Evolutionary conservation across 176 grass and related monocot genomes (phyloP).

Genomic region (Stipa capillata): DNA sequence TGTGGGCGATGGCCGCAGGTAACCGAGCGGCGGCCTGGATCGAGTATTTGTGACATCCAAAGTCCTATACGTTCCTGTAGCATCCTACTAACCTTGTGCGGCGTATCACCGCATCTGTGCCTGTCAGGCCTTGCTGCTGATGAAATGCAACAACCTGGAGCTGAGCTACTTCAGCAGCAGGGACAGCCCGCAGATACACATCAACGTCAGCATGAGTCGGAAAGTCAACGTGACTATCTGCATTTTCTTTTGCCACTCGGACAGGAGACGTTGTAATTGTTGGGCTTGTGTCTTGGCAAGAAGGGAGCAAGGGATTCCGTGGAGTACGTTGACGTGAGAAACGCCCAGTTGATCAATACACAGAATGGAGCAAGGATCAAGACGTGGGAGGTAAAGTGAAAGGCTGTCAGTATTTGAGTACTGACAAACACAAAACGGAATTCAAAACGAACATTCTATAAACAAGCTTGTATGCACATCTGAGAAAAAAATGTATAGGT

Average conservation of each 20-base stretch:
- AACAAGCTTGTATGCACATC: too few relatives aligned
- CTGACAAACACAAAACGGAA: background rate
- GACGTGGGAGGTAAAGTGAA: conserved; percentile 36
- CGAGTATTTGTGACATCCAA: too few relatives aligned
- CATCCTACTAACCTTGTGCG: too few relatives aligned
- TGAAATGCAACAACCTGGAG: too few relatives aligned
- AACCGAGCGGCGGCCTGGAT: too few relatives aligned
- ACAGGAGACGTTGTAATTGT: background rate
- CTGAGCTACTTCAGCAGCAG: conserved; percentile 8
- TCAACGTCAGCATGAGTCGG: conserved; percentile 11
- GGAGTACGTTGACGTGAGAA: conserved; percentile 41
- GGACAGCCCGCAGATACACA: conserved; percentile 45
- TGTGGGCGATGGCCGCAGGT: conserved; percentile 30
- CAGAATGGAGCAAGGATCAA: conserved; percentile 53
- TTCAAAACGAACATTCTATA: background rate
- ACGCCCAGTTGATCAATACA: conserved; percentile 20
- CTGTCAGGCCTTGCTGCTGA: conserved; percentile 19
- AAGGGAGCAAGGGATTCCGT: background rate
- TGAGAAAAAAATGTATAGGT: too few relatives aligned
- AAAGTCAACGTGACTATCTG: background rate
- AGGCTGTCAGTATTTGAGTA: too few relatives aligned
- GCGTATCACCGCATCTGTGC: too few relatives aligned
- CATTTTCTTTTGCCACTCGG: too few relatives aligned
- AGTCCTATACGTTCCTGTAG: too few relatives aligned
- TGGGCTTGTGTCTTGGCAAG: conserved; percentile 10